Evolutionary conservation across 495 filamentous ascomycete species (phyloP), one percentile per base, ranked within the genome.

Genomic region (Terfezia boudieri): DNA sequence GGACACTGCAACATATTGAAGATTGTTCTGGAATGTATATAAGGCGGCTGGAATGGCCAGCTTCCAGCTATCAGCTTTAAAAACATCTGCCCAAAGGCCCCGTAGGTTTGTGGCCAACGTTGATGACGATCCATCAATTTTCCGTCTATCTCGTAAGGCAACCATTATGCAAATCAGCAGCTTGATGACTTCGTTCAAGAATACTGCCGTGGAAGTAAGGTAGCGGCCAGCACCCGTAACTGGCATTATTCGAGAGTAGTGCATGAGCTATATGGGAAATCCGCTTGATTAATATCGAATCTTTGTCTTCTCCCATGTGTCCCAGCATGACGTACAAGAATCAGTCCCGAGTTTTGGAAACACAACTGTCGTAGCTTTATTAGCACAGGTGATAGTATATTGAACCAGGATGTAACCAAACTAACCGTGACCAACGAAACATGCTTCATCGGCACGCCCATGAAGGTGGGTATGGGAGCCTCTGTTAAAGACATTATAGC

Each of bases 11-110:
- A 94, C 75, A 67, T 94, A 98, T 67, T 95, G 86, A 17, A 98
- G 69, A 4, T 81, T 83, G 64, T 93, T 95, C 61, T 94, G 84
- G 26, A 94, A 59, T 0, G 90, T 94, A 63, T 94, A 95, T 2
- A 96, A 72, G 46, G 77, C 74, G 8, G 87, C 90, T 0, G 90
- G 89, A 38, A 96, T 82, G 6, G 85, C 86, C 58, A 98, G 65
- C 67, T 95, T 95, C 90, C 90, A 98, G 61, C 85, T 84, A 60
- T 98, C 90, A n/a, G 82, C 80, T 3, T 83, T 81, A 64, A 95
- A 94, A 0, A 94, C 80, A 12, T 82, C 76, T 50, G 72, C 76
- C 59, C 76, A 80, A n/a, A 96, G 76, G 58, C 84, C 79, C 57
- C 76, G 77, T 67, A 93, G 80, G 22, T 94, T 74, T 22, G 82